Evolutionary conservation across 768 basidiomycete genomes (phyloP), one percentile per base, ranked within the genome.

Genomic region (Omphalotus guepiniiformis): DNA sequence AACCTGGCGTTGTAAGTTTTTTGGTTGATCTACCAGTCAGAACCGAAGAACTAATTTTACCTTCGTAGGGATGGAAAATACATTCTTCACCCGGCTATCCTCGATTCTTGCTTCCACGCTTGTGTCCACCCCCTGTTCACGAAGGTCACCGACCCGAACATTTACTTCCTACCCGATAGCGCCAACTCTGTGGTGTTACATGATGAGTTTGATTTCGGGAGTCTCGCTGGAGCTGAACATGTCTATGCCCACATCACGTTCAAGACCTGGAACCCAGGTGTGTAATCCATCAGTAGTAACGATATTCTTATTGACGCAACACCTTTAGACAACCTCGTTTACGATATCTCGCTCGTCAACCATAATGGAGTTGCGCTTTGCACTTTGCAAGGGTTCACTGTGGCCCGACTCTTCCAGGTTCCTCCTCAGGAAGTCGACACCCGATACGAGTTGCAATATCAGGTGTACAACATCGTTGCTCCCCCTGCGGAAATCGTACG

Each of bases 281-380:
- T 15, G 52, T 48, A 1, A 55, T 59, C n/a, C 67, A 68, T 46
- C 18, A 56, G n/a, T n/a, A n/a, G n/a, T 39, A 49, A 68, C 11
- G 63, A 69, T 45, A 68, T 69, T 2, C 65, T 66, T 2, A 61
- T 73, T 4, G 71, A 72, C 44, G 61, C 65, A n/a, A n/a, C 1
- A n/a, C 63, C 63, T 34, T 37, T 72, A 4, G 69, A 71, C 25
- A 53, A 61, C 34, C 47, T 60, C 6, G 57, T 65, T 2, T 63
- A 68, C 47, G 61, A 58, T 21, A 45, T 56, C 2, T 53, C 70
- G 45, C 62, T 62, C 13, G 34, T 15, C 12, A 30, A 9, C 18
- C 27, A 27, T 21, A 11, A 58, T n/a, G n/a, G n/a, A n/a, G n/a
- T n/a, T n/a, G n/a, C n/a, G n/a, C n/a, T n/a, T 32, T n/a, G 9